Percentiles rank a stretch among this genome's conserved stretches.
These are phyloP conservation scores for Chrysopogon serrulatus DNA, from an alignment of 176 grass and related monocot genomes.

Conservation along the genomic window DNA sequence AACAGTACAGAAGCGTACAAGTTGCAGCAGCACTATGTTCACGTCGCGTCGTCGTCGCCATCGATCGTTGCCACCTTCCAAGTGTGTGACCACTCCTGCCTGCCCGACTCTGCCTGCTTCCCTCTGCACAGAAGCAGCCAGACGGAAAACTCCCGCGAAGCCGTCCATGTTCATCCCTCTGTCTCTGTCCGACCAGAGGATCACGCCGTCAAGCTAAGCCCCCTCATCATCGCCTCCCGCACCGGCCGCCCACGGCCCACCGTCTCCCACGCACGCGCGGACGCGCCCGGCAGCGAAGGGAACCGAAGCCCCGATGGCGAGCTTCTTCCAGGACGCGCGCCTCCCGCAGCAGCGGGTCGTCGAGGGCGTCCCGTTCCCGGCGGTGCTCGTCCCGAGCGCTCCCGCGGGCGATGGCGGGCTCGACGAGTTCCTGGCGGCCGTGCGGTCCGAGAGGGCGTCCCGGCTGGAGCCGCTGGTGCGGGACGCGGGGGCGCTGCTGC, in stretches of 20 bases:
- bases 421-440: conserved; percentile 31
- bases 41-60: too few species aligned
- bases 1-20: too few species aligned
- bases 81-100: neutral
- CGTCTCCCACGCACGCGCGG: neutral
- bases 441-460: conserved; percentile 38
- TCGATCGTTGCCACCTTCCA: neutral
- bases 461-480: conserved; percentile 59
- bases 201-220: too few species aligned
- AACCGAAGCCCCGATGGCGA: neutral
- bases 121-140: neutral
- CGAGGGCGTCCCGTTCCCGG: too few species aligned
- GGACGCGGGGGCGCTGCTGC: conserved; percentile 60
- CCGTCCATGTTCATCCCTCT: conserved; percentile 45
- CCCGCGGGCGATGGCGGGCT: neutral
- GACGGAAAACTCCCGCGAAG: conserved; percentile 7
- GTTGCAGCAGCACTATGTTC: too few species aligned
- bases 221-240: neutral
- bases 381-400: too few species aligned
- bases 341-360: too few species aligned
- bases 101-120: neutral
- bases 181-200: neutral
- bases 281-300: neutral
- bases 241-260: neutral
- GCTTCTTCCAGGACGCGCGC: too few species aligned